Base-by-base conservation (phyloP, 805 yeast genomes). In the Yarrowia sp. region DNA sequence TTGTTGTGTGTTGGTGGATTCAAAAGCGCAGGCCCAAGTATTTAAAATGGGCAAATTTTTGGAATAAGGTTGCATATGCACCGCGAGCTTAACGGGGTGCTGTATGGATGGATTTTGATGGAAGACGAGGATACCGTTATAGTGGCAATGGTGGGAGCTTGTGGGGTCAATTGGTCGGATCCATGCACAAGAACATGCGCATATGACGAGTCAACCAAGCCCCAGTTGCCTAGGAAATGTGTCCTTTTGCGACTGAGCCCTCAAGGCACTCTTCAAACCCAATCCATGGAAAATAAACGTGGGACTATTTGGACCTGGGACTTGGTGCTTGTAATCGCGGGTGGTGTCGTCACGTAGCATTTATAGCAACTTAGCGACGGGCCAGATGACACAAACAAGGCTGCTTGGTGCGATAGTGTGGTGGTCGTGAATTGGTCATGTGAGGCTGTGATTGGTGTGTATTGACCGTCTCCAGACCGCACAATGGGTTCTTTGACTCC, bases 11-110 rank as follows among this genome's bases (percentile, higher is more conserved):
- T n/a, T 54, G 61, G 35, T 26, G 19, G 11, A 24, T 9, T 16
- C 12, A 16, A 30, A n/a, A 51, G 43, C 22, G 59, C 22, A 19
- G 21, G 16, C 41, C 43, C 21, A 35, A 51, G 44, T 51, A 35
- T 51, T n/a, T 36, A 51, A 48, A 35, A 35, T 33, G 59, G 59
- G 59, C 59, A 51, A 51, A 51, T 51, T 51, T 51, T 51, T 51
- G 59, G 59, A 51, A 51, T 51, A 51, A 51, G 59, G 59, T 51
- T 51, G 59, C 59, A 51, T 51, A 51, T 51, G 59, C 59, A 35
- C n/a, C n/a, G n/a, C 10, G 43, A 51, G 43, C 24, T 22, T n/a
- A 19, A 16, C n/a, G 14, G 17, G 10, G 17, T 4, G 36, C 10
- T 11, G 52, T 19, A 46, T 17, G n/a, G 35, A n/a, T 11, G 44